Evolutionary conservation across 2,329 filamentous ascomycete genomes (phyloP).

Genomic region (Colletotrichum sp.): DNA sequence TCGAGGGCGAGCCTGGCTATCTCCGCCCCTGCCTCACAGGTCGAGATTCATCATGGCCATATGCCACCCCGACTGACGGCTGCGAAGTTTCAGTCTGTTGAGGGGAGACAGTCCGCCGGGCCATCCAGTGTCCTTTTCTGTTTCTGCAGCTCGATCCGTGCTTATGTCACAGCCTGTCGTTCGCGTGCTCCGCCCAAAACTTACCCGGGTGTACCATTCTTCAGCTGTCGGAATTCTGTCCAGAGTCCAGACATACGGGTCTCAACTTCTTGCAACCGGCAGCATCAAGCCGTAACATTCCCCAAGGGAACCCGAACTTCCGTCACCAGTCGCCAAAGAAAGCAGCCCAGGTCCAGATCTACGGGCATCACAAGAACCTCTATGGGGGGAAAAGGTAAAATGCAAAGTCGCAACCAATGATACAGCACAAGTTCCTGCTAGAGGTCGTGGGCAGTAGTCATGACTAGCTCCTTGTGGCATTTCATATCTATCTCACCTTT

Average conservation of each 20-base stretch:
- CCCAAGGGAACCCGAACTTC: neutral
- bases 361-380: neutral
- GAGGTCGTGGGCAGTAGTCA: neutral
- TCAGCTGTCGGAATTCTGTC: neutral
- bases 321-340: neutral
- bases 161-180: neutral
- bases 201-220: neutral
- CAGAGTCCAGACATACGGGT: neutral
- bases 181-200: neutral
- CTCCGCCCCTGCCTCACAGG: neutral
- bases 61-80: slow-evolving; percentile 6
- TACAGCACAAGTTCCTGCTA: neutral
- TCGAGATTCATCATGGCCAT: neutral
- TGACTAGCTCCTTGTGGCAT: neutral
- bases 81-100: slow-evolving; percentile 9
- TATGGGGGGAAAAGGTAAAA: neutral
- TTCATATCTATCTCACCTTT: neutral
- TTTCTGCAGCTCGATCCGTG: neutral
- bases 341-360: neutral
- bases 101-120: neutral
- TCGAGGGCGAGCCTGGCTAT: neutral
- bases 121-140: neutral
- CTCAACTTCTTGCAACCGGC: neutral
- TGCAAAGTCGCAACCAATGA: neutral
- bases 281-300: neutral